These are phyloP conservation scores for Solanum sejunctum DNA, from an alignment of 257 asterid genomes.

Conservation along the genomic window DNA sequence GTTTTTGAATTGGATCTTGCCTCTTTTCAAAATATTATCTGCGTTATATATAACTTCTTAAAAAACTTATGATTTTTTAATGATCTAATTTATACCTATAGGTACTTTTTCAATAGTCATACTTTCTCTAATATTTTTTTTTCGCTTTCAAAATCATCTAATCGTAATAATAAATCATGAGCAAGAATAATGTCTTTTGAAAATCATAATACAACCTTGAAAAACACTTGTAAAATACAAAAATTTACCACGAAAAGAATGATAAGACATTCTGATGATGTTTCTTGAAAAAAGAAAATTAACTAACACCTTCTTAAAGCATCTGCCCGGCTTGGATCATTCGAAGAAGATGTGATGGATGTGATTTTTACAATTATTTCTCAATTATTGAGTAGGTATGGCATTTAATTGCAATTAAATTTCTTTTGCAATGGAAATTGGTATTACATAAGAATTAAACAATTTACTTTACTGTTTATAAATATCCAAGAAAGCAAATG, in stretches of 20 bases:
- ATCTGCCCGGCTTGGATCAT: neutral
- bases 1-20: neutral
- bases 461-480: neutral
- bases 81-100: fast-evolving
- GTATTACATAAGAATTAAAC: neutral
- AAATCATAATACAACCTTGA: no score
- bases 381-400: neutral
- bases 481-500: neutral
- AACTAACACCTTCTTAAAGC: no score
- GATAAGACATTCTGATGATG: no score
- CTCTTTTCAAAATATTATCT: neutral
- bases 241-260: no score
- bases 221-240: no score
- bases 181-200: no score
- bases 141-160: neutral
- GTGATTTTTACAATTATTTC: neutral
- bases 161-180: no score
- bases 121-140: neutral
- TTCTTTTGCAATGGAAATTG: neutral
- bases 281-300: no score
- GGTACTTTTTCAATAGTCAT: neutral
- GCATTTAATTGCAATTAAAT: neutral
- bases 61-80: neutral
- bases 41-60: neutral
- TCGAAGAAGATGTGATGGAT: neutral